Base-by-base conservation (phyloP, 1,284 basidiomycete genomes). In the Mycosarcoma mackinlayi region DNA sequence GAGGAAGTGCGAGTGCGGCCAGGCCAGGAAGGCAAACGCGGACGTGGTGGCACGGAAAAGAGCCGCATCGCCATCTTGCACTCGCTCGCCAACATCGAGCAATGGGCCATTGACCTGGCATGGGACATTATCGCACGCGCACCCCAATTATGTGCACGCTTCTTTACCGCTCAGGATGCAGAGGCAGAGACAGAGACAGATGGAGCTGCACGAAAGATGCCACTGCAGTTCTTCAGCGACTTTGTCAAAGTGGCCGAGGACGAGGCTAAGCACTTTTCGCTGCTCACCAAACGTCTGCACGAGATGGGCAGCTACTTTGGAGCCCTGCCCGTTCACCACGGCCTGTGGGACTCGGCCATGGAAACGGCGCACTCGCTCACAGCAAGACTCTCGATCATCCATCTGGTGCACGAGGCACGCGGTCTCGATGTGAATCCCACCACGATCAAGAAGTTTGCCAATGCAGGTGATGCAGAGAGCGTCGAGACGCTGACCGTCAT, bases 51-150 rank as follows among this genome's bases (percentile, higher is more conserved):
- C 1, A 84, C 83, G 3, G 84, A 86, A 40, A 89, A 88, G 81
- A 91, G 88, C 72, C 85, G 89, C 19, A 89, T 91, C 3, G 87
- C 89, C 5, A 88, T 93, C 88, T 84, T 94, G 19, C 86, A 93
- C 84, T 91, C 92, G 2, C 85, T 94, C 5, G 92, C 92, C 1
- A 93, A 93, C 80, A 93, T 95, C 50, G 92, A 94, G 76, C 92
- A 93, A 79, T 95, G 92, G 90, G 92, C 92, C 16, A 80, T 83
- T 28, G 81, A 84, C 50, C 68, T 84, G n/a, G 79, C 83, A 2
- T 82, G 79, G 63, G 81, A 83, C 76, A 92, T 92, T 63, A 91
- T 93, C 77, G 91, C 89, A 3, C 88, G 91, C 13, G 77, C 67
- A 11, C 74, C 76, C 25, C 53, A 67, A 24, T 65, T 80, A 16